Percentiles rank a stretch among this genome's conserved stretches.
Evolutionary conservation across 352 stramenopile genomes (phyloP).

Genomic region (Blastocystis sp.): DNA sequence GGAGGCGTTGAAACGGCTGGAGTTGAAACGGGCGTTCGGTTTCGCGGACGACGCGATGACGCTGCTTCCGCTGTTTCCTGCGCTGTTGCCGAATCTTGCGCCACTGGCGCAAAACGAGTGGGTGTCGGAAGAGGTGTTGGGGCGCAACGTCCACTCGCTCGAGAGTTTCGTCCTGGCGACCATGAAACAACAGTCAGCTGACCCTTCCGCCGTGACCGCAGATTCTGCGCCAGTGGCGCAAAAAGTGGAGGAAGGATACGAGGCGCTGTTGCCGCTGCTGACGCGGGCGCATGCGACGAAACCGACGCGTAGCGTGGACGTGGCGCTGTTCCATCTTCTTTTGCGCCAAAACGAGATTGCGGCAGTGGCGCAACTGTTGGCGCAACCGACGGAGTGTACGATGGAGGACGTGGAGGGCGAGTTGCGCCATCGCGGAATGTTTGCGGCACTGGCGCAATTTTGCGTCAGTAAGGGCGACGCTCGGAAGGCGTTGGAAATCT

Average conservation of each 20-base stretch:
- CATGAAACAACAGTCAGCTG: conserved; percentile 34
- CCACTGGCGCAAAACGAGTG: too few species aligned
- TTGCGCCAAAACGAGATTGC: background rate
- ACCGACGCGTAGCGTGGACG: background rate
- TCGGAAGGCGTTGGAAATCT: background rate
- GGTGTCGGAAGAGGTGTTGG: background rate
- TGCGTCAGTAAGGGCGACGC: conserved; percentile 3
- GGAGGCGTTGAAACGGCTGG: background rate
- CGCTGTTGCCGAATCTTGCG: background rate
- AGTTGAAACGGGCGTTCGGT: background rate
- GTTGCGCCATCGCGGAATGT: background rate
- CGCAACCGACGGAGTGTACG: background rate
- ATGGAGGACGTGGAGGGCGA: background rate
- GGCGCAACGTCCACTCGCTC: conserved; percentile 13
- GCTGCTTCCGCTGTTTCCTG: conserved; percentile 31
- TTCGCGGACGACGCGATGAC: background rate
- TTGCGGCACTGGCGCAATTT: background rate
- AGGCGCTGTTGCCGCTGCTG: background rate
- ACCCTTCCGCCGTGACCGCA: background rate
- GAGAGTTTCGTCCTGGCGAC: background rate
- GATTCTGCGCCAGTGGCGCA: background rate
- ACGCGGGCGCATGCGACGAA: background rate
- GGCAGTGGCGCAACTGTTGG: background rate
- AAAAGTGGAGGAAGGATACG: background rate
- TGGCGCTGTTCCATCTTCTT: conserved; percentile 23